Base-by-base conservation (phyloP, 2,329 filamentous ascomycete species). In the Tolypocladium cylindrosporum region DNA sequence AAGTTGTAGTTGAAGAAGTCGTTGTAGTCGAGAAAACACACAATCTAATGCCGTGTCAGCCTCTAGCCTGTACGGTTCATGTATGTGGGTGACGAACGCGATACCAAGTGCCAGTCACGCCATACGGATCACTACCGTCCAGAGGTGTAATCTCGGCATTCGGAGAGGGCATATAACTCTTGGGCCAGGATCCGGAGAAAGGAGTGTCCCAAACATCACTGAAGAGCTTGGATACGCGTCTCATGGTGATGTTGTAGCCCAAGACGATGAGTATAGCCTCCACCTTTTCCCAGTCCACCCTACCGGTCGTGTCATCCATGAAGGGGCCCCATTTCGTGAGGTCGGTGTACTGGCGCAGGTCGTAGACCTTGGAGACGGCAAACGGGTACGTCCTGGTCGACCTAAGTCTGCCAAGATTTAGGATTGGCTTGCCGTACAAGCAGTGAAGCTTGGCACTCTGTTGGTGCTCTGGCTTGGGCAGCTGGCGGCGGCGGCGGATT, bases 261-360 rank as follows among this genome's bases (percentile, higher is more conserved):
- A 92, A 70, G 2, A 87, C 83, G 4, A 91, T 75, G 77, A 91
- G 82, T 57, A 91, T 81, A 10, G 87, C 85, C 70, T 92, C 89
- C 13, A 91, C 73, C 73, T 89, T 90, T 70, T 92, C 88, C 89
- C 89, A 93, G 70, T 93, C 88, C 0, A 90, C 85, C 6, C 72
- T 70, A 56, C 77, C 78, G 2, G 76, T 79, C 1, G 80, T 82
- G 65, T 91, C 88, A 55, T 81, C 74, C 65, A 80, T 73, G 65
- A 90, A 92, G 0, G 89, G 89, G 0, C 89, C 89, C 88, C 89
- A 92, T 41, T 77, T 69, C 1, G 80, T 86, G 34, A 71, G 68
- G 2, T 74, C 68, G 0, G 81, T 87, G 69, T 90, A 89, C 62
- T 86, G 79, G 1, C 89, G 78, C 54, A 92, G 71, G 66, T 92